A percentile compares a stretch with the other conserved stretches of the same genome.
These are phyloP conservation scores for Helotiales sp. DNA, from an alignment of 2,329 filamentous ascomycete species.

Conservation along the genomic window DNA sequence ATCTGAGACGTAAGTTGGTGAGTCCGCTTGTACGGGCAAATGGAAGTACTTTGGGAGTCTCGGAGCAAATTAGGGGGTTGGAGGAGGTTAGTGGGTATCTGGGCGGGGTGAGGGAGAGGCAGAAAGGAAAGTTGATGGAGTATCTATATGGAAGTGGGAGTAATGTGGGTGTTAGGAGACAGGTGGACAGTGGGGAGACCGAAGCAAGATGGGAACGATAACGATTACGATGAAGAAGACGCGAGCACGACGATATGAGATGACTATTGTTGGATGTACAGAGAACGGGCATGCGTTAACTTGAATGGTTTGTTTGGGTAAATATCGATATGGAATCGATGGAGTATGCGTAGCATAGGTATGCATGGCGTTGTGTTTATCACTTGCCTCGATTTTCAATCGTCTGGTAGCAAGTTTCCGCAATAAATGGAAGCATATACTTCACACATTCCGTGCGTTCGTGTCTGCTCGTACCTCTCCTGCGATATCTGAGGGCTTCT, in stretches of 20 bases:
- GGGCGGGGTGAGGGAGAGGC: conserved; percentile 70
- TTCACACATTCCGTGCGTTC: too few relatives aligned
- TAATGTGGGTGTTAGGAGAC: conserved; percentile 10
- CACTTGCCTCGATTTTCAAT: too few relatives aligned
- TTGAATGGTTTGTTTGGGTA: too few relatives aligned
- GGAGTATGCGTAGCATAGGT: too few relatives aligned
- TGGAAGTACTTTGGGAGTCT: conserved; percentile 69
- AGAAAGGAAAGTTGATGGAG: conserved; percentile 83
- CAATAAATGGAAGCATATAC: too few relatives aligned
- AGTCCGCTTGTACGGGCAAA: conserved; percentile 76
- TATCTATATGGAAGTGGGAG: conserved; percentile 61
- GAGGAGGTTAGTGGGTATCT: conserved; percentile 79
- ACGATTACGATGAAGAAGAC: neutral
- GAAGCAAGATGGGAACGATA: conserved; percentile 10
- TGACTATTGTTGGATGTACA: neutral
- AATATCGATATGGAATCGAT: too few relatives aligned
- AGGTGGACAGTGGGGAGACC: conserved; percentile 5
- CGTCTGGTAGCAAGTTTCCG: too few relatives aligned
- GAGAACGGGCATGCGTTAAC: too few relatives aligned
- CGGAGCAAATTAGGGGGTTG: conserved; percentile 82
- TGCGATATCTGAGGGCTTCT: too few relatives aligned
- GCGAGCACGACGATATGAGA: neutral
- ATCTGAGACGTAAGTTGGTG: conserved; percentile 78
- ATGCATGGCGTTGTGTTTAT: too few relatives aligned
- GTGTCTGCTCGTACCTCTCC: too few relatives aligned